Conservation (phyloP, 2,329 filamentous ascomycete species). For the Fusarium agapanthi region DNA sequence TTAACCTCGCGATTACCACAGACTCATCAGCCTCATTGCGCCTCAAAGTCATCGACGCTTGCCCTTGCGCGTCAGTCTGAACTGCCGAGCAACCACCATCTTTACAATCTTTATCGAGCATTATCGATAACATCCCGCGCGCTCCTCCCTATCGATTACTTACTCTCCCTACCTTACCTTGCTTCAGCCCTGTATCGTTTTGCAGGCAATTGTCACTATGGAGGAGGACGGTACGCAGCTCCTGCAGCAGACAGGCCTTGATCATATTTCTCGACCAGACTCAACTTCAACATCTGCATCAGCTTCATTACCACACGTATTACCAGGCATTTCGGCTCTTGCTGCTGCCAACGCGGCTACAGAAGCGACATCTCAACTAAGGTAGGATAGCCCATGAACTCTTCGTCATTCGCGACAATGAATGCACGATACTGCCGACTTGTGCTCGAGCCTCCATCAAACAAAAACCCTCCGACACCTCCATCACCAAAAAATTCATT, state of each 20-base stretch:
- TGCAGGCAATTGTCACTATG: conserved; percentile 13
- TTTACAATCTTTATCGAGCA: not conserved
- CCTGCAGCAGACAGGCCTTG: conserved; percentile 51
- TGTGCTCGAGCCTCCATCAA: not conserved
- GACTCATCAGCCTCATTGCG: not conserved
- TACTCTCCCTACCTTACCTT: not conserved
- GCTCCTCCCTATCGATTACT: not conserved
- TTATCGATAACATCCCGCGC: conserved; percentile 9
- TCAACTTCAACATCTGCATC: conserved; percentile 59
- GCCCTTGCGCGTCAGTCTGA: conserved; percentile 14
- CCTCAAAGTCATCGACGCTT: not conserved
- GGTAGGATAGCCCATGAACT: conserved; percentile 49
- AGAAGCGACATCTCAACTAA: conserved; percentile 55
- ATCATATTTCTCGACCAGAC: conserved; percentile 60
- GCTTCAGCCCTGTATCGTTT: not conserved
- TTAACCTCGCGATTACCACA: not conserved
- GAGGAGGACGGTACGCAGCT: conserved; percentile 59
- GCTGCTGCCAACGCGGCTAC: conserved; percentile 52
- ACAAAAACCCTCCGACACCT: not conserved
- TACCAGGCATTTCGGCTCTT: conserved; percentile 57
- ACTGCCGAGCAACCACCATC: not conserved
- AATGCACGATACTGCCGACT: not conserved
- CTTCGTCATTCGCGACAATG: not conserved
- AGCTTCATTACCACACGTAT: conserved; percentile 50
- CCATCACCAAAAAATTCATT: not conserved